Evolutionary conservation across 805 yeast species (phyloP).

Genomic region (Schizosaccharomyces lindneri): DNA sequence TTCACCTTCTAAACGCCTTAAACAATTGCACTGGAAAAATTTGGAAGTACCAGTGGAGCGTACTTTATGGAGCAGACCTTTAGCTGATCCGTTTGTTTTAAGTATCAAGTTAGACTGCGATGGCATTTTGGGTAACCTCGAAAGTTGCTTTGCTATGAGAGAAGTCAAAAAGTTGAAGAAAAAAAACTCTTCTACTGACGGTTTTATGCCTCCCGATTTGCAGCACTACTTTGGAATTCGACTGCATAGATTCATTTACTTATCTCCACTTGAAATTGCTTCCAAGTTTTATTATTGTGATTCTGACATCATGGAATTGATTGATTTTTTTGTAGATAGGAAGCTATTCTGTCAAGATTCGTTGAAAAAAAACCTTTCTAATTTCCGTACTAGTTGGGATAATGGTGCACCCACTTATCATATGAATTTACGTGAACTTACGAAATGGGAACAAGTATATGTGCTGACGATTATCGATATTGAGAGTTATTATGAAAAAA

Average conservation of each 20-base stretch:
- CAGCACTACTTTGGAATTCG: not conserved
- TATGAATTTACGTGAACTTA: not conserved
- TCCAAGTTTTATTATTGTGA: not conserved
- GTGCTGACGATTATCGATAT: not conserved
- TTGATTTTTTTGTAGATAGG: not conserved
- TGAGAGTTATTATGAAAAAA: not conserved
- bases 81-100: not conserved
- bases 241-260: not conserved
- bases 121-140: not conserved
- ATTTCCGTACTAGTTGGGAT: not conserved
- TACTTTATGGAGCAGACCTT: not conserved
- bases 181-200: not conserved
- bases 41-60: not conserved
- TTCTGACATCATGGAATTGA: not conserved
- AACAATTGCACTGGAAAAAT: not conserved
- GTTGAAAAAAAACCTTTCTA: not conserved
- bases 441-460: not conserved
- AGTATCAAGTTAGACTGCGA: not conserved
- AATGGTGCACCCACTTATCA: not conserved
- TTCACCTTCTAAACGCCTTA: not conserved
- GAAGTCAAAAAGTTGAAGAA: not conserved
- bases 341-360: not conserved
- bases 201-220: not conserved
- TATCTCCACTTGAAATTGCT: not conserved
- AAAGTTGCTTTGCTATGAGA: not conserved